Conservation (phyloP, 371 early-diverging fungal genomes). For the Saksenaea vasiformis region DNA sequence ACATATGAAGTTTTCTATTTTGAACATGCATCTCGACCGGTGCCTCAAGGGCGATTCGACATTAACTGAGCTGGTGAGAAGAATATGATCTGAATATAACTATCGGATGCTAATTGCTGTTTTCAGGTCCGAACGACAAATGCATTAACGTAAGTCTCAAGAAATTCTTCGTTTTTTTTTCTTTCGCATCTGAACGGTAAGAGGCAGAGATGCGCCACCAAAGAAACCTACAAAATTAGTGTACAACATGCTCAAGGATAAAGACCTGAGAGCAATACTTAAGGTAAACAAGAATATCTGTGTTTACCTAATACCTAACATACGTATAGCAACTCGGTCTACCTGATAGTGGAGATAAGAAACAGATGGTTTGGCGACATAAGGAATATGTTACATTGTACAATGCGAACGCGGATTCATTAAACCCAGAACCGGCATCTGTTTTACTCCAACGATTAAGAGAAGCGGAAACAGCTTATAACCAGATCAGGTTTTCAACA, state of each 20-base stretch:
- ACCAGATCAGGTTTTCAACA: not conserved
- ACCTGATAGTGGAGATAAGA: slow-evolving; percentile 57
- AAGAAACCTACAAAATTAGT: slow-evolving; percentile 46
- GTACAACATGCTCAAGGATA: slow-evolving; percentile 46
- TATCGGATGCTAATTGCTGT: not conserved
- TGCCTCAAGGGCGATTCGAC: slow-evolving; percentile 24
- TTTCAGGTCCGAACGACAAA: not conserved
- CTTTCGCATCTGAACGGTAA: not conserved
- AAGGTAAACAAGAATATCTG: slow-evolving; percentile 20
- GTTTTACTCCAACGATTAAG: slow-evolving; percentile 12
- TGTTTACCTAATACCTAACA: not conserved
- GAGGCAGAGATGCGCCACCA: not conserved
- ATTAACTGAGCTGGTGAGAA: not conserved
- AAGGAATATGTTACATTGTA: slow-evolving; percentile 63
- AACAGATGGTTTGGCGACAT: slow-evolving; percentile 57
- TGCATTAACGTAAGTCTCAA: not conserved
- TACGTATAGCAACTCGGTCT: slow-evolving; percentile 52
- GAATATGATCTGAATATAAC: not conserved
- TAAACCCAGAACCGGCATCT: slow-evolving; percentile 30
- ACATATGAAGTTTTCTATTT: slow-evolving; percentile 22
- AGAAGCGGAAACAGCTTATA: slow-evolving; percentile 13
- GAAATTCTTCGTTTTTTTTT: not conserved
- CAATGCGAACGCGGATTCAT: slow-evolving; percentile 65
- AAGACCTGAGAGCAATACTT: slow-evolving; percentile 37
- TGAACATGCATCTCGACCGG: slow-evolving; percentile 40